Evolutionary conservation across 768 basidiomycete genomes (phyloP), one percentile per base, ranked within the genome.

Genomic region (Leccinum variicolor): DNA sequence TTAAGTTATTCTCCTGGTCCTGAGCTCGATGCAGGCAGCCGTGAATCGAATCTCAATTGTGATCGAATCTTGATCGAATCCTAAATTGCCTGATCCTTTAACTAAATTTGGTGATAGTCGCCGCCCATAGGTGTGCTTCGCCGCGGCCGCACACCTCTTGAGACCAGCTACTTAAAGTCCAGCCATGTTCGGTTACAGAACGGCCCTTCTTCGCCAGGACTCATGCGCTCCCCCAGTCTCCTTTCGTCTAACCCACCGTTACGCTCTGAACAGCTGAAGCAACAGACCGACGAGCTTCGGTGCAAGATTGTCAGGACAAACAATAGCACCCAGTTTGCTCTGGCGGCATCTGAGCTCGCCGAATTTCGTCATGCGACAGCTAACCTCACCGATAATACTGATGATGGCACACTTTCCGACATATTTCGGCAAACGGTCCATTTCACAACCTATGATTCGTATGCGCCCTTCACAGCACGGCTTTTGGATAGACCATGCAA

Each of bases 401-500:
- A 54, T 4, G 49, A 54, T 26, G 45, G 23, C 7, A 4, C 23
- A 19, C 54, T 62, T 26, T 59, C 36, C 17, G 28, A 62, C 2
- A 15, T 39, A 5, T 67, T 62, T 34, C 63, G 28, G 13, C 26
- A 47, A 5, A 56, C 60, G 10, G 66, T 65, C 1, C 48, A 51
- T 10, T 15, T 55, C 25, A 65, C 58, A 19, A 60, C 58, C 17
- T 68, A 67, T 10, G 59, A 60, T 0, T 41, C 61, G 6, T 68
- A 65, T 17, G 43, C 48, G 4, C 63, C 66, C 3, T 58, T 60
- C 21, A 6, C 65, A 9, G 34, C 62, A 10, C 54, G 31, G 34
- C 50, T 58, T 45, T 48, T 34, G 1, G 50, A 64, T 9, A 55
- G 23, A 25, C 56, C 62, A 2, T 59, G 54, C 17, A 59, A 34